These are phyloP conservation scores for Meira miltonrushii DNA, from an alignment of 1,284 basidiomycete species.

Conservation along the genomic window DNA sequence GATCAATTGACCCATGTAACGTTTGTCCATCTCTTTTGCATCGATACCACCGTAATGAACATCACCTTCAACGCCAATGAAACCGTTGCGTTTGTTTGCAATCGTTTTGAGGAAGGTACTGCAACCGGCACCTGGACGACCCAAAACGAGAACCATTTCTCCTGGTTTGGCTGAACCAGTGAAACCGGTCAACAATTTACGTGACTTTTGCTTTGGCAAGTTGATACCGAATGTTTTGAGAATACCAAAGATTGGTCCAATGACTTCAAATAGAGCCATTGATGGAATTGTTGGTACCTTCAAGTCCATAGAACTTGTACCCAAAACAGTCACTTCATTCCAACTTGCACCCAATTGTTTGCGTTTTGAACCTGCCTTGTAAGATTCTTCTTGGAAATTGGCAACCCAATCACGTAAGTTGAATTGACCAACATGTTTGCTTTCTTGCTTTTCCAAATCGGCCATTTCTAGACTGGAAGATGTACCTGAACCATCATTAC, in stretches of 20 bases:
- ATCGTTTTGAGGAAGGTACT: slow-evolving; percentile 68
- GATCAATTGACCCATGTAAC: slow-evolving; percentile 70
- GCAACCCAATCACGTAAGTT: slow-evolving; percentile 72
- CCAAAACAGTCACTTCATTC: slow-evolving; percentile 30
- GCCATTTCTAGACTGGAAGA: slow-evolving; percentile 19
- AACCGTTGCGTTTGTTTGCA: slow-evolving; percentile 65
- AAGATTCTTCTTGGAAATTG: slow-evolving; percentile 61
- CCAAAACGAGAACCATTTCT: slow-evolving; percentile 60
- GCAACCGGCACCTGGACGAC: slow-evolving; percentile 74
- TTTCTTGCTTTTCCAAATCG: slow-evolving; percentile 42
- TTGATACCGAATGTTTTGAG: slow-evolving; percentile 51
- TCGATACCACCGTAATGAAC: slow-evolving; percentile 65
- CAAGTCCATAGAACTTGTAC: slow-evolving; percentile 30
- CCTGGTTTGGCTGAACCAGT: slow-evolving; percentile 34
- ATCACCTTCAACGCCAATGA: slow-evolving; percentile 61
- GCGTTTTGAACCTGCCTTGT: slow-evolving; percentile 44
- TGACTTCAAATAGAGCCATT: slow-evolving; percentile 37
- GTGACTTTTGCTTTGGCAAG: slow-evolving; percentile 56
- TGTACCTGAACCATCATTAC: neutral
- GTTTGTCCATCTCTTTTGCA: slow-evolving; percentile 57
- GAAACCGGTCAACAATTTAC: slow-evolving; percentile 26
- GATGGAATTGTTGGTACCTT: slow-evolving; percentile 48
- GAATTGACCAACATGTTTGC: slow-evolving; percentile 54
- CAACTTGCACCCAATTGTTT: slow-evolving; percentile 37
- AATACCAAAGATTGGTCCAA: slow-evolving; percentile 51